Evolutionary conservation across 2,329 filamentous ascomycete species (phyloP).

Genomic region (Ophioceras dolichostomum): DNA sequence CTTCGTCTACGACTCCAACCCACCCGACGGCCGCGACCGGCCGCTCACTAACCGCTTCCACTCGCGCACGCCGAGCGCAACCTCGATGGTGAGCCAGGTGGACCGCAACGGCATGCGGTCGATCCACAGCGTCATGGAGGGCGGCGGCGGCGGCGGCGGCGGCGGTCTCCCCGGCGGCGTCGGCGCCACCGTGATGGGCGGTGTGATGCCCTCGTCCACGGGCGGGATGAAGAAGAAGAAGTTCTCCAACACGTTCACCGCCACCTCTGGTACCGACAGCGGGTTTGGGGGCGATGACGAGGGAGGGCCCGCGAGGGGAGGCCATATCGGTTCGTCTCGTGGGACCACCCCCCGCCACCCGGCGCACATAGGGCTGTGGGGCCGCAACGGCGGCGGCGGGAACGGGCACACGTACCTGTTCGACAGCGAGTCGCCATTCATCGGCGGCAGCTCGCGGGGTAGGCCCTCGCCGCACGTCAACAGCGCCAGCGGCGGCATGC

Average conservation of each 20-base stretch:
- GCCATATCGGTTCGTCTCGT: no score
- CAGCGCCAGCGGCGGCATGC: slow-evolving; percentile 25
- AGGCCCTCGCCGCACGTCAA: neutral
- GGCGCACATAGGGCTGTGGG: slow-evolving; percentile 60
- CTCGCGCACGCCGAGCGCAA: slow-evolving; percentile 87
- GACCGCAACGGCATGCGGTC: slow-evolving; percentile 48
- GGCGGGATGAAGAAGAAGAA: slow-evolving; percentile 77
- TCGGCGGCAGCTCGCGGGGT: neutral
- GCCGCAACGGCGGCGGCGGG: slow-evolving; percentile 46
- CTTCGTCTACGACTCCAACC: slow-evolving; percentile 98
- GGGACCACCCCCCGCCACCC: slow-evolving; percentile 68
- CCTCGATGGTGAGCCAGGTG: slow-evolving; percentile 64
- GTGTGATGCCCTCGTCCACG: slow-evolving; percentile 22
- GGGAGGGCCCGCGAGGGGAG: slow-evolving; percentile 44
- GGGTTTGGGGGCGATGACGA: slow-evolving; percentile 56
- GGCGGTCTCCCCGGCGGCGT: neutral
- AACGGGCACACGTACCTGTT: slow-evolving; percentile 61
- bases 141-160: no score
- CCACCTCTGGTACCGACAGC: slow-evolving; percentile 43
- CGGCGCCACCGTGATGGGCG: slow-evolving; percentile 29
- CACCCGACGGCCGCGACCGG: slow-evolving; percentile 52
- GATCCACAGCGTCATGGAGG: slow-evolving; percentile 56
- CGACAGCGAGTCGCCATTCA: slow-evolving; percentile 66
- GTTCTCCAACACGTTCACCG: slow-evolving; percentile 75
- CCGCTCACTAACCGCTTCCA: slow-evolving; percentile 59